phyloP scores from a whole-genome alignment of 202 grass and related monocot species.

The Cymbopogon flexuosus region DNA sequence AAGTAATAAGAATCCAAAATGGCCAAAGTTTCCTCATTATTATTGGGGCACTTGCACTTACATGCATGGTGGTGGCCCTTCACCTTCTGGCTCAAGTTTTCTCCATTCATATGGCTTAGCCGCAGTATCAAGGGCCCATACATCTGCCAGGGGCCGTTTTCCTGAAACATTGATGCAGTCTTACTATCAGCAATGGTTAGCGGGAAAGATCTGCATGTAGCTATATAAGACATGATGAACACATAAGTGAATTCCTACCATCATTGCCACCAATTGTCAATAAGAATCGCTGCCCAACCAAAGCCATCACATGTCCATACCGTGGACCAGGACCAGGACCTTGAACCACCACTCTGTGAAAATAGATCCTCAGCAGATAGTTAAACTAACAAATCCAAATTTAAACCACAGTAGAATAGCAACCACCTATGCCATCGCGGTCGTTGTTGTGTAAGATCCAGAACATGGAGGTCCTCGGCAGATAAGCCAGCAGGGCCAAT shows the following conservation, averaged over 20 bases:
- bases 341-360: constrained; percentile 83
- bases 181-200: constrained; percentile 13
- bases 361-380: constrained; percentile 21
- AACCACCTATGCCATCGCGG: constrained; percentile 91
- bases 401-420: constrained; percentile 22
- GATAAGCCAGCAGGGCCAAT: constrained; percentile 97
- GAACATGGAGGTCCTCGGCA: constrained; percentile 95
- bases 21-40: not conserved
- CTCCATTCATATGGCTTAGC: constrained; percentile 97
- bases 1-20: not conserved
- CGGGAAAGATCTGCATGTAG: constrained; percentile 9
- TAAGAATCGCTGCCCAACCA: constrained; percentile 94
- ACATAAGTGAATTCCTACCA: constrained; percentile 43
- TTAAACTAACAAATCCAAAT: not conserved
- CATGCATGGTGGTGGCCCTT: constrained; percentile 97
- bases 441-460: constrained; percentile 78
- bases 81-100: constrained; percentile 98
- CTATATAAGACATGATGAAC: constrained; percentile 12
- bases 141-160: constrained; percentile 82
- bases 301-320: constrained; percentile 99
- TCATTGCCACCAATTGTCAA: constrained; percentile 97
- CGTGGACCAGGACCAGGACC: constrained; percentile 90
- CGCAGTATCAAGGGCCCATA: constrained; percentile 97
- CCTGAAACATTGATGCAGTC: constrained; percentile 45
- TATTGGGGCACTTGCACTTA: constrained; percentile 51